A percentile compares a stretch with the other conserved stretches of the same genome.
Evolutionary conservation across 768 basidiomycete genomes (phyloP).

Genomic region (Calocera cornea): DNA sequence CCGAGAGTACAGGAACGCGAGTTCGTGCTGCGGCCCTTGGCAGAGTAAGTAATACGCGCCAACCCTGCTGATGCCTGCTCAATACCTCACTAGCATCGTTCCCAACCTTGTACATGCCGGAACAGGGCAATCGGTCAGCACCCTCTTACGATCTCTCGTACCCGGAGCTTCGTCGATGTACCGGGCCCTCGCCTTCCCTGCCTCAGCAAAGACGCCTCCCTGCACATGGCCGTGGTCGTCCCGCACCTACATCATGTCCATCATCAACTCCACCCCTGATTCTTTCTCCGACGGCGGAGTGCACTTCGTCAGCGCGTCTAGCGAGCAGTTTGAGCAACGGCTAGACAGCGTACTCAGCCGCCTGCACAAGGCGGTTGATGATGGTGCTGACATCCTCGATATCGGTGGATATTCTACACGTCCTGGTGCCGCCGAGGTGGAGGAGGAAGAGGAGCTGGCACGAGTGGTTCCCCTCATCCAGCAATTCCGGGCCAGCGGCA

Average conservation of each 20-base stretch:
- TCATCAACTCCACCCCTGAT: conserved; percentile 86
- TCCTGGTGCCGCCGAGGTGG: conserved; percentile 58
- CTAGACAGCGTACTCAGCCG: conserved; percentile 18
- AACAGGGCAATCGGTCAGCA: conserved; percentile 33
- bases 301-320: conserved; percentile 25
- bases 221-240: conserved; percentile 19
- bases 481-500: conserved; percentile 35
- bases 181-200: conserved; percentile 1
- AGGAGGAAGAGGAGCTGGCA: conserved; percentile 50
- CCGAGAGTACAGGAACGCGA: conserved; percentile 68
- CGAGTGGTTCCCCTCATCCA: conserved; percentile 62
- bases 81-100: conserved; percentile 46
- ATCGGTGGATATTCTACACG: conserved; percentile 90
- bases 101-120: conserved; percentile 59
- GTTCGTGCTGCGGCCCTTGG: conserved; percentile 78
- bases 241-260: conserved; percentile 69
- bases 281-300: conserved; percentile 83
- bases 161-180: neutral
- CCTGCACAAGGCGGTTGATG: conserved; percentile 33
- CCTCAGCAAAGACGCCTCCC: conserved; percentile 4
- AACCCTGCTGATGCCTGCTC: neutral
- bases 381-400: conserved; percentile 70
- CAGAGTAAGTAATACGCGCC: conserved; percentile 67
- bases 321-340: neutral
- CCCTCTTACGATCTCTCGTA: conserved; percentile 27